Percentiles rank a stretch among this genome's conserved stretches.
These are phyloP conservation scores for Petasospora rhodanensis DNA, from an alignment of 1,139 yeast species.

Conservation along the genomic window DNA sequence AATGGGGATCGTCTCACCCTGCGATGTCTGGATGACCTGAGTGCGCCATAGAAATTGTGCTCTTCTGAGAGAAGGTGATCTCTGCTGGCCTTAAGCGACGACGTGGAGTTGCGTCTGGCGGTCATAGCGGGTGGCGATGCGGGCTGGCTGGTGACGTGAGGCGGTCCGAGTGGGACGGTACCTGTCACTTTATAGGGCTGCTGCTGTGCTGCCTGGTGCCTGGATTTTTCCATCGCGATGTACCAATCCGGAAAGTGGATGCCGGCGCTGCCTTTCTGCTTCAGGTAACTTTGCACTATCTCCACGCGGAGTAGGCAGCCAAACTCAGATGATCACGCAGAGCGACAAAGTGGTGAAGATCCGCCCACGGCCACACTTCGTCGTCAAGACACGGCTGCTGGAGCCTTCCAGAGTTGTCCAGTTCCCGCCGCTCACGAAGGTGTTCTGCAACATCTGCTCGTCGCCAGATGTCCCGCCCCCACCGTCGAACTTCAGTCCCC, in stretches of 20 bases:
- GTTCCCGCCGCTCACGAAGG: constrained; percentile 43
- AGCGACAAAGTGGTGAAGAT: constrained; percentile 1
- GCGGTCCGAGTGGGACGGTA: neutral
- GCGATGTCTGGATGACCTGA: constrained; percentile 5
- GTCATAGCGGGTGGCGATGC: neutral
- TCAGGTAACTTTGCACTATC: too few species aligned
- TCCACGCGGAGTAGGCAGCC: too few species aligned
- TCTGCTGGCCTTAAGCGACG: constrained; percentile 6
- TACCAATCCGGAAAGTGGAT: too few species aligned
- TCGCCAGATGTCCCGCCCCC: constrained; percentile 62
- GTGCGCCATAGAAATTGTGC: constrained; percentile 10
- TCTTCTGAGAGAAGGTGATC: constrained; percentile 8
- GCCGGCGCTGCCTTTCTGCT: too few species aligned
- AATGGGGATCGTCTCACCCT: too few species aligned
- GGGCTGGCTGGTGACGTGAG: neutral
- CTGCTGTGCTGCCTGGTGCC: too few species aligned
- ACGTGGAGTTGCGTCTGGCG: constrained; percentile 7
- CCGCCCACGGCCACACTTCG: constrained; percentile 36
- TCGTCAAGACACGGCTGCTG: constrained; percentile 51
- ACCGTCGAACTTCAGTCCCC: constrained; percentile 47
- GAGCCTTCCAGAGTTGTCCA: constrained; percentile 5
- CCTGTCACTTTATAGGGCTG: neutral
- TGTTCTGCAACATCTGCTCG: constrained; percentile 73
- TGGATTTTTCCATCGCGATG: too few species aligned
- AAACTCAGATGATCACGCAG: constrained; percentile 2